Base-by-base conservation (phyloP, 345 rosid genomes). In the Hibiscus trionum region DNA sequence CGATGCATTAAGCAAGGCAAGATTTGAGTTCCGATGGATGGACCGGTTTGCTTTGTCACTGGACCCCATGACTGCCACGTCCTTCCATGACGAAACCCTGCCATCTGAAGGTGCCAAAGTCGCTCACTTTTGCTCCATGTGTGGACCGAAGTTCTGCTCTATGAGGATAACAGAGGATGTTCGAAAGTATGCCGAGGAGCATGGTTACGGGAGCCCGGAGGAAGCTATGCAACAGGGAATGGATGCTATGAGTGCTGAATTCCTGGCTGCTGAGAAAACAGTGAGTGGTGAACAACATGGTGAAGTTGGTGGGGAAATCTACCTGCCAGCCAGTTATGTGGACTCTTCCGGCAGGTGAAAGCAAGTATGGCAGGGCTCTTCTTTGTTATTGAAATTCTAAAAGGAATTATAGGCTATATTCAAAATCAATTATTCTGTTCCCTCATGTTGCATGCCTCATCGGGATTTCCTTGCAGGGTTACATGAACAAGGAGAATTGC, bases 91-190 rank as follows among this genome's bases (percentile, higher is more conserved):
- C 64, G 99, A 93, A 80, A 96, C 97, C 37, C 82, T 93, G 56
- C 99, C 98, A 61, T 82, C 99, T 72, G 97, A 96, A 19, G 98
- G 98, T 76, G 97, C 99, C 53, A 93, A 96, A 84, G 94, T 96
- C 63, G 99, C 99, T 0, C 97, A 90, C 64, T 96, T 96, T 72
- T 96, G 99, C 83, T 96, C 97, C 26, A 90, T 96, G 97, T 96
- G 99, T 44, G 98, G 99, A 37, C 98, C 97, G 3, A 93, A 96
- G 58, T 96, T 96, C 81, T 96, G 99, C 87, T 96, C 98, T 7
- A 96, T 96, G 97, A 96, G 87, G 98, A 96, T 93, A 82, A 96
- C 98, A 6, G 98, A 95, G 85, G 98, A 90, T 70, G 92, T 95
- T 72, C 76, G 97, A 29, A 95, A 86, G 82, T 95, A 92, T 72